Evolutionary conservation across 2,329 filamentous ascomycete species (phyloP), one percentile per base, ranked within the genome.

Genomic region (Dendrostoma leiphaemia): DNA sequence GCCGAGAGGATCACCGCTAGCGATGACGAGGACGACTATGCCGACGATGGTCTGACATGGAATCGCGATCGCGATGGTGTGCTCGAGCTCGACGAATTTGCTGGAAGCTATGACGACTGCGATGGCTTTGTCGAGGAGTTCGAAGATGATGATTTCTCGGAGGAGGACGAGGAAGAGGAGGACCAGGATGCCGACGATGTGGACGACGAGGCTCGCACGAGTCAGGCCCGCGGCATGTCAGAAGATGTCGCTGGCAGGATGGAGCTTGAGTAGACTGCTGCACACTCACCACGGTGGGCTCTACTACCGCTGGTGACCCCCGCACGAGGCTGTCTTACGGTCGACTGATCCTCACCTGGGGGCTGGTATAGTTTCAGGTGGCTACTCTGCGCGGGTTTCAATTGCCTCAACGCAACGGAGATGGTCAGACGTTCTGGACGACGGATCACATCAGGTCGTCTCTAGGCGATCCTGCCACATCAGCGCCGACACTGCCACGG

Each of bases 201-300:
- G 9, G 69, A 68, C 51, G 64, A 64, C 32, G 67, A 64, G 40
- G 66, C 65, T 41, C 68, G n/a, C 66, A 50, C 59, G 31, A 54
- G 56, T 19, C 29, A 69, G n/a, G 71, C 82, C 41, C 35, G 83
- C 37, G 77, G 79, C 28, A 76, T 85, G 67, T 86, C 82, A 60
- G 83, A 86, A 67, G 84, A 87, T 58, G 76, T 86, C 44, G 82
- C 81, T 28, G 76, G 77, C 4, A 74, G 76, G 19, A 86, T 87
- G 82, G 84, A 86, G 63, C 79, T 86, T 61, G 83, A 77, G 68
- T 60, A 51, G 52, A 23, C n/a, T n/a, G n/a, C n/a, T n/a, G n/a
- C n/a, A n/a, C n/a, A n/a, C n/a, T n/a, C n/a, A n/a, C n/a, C n/a
- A n/a, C 3, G 28, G 41, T 38, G 13, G 26, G 24, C 9, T 13